Evolutionary conservation across 495 filamentous ascomycete species (phyloP), one percentile per base, ranked within the genome.

Genomic region (Aspergillus kassunensis): DNA sequence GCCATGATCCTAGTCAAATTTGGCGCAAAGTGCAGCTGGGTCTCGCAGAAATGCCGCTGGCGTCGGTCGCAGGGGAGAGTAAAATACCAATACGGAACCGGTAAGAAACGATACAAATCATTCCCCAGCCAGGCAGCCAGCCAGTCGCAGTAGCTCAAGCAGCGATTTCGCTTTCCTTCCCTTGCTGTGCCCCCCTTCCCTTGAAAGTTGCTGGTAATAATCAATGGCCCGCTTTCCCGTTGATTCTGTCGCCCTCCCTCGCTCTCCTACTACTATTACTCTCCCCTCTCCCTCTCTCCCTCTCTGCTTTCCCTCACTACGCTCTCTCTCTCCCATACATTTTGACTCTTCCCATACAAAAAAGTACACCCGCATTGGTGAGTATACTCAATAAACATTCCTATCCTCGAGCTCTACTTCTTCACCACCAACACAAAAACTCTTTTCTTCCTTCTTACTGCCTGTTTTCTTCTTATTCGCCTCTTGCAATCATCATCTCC

Each of bases 221-320:
- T 46, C 44, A 50, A 48, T 60, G 60, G 60, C 61, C 57, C 61
- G 61, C 61, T 56, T 46, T 57, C 58, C 57, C 58, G 55, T 61
- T 57, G 41, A 12, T 56, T 61, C 58, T 52, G 57, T 71, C 62
- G 55, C 68, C 64, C 61, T 62, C 65, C 69, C 63, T 61, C 63
- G 61, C 41, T 73, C 74, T 78, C 77, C 76, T 79, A 81, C 77
- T 82, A 81, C 82, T 83, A 80, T 78, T 73, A 72, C 70, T 58
- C 61, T 70, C 64, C 60, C 63, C 65, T 59, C 68, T 66, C 60
- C 64, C 61, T 62, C 43, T 43, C 67, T 63, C 60, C 33, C 63
- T 58, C 65, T 67, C 58, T 62, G 63, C 68, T 68, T 62, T 58
- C 63, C 64, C 70, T 73, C 54, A 76, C 76, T 71, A 73, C 72